Evolutionary conservation across 108 stramenopile genomes (phyloP), one percentile per base, ranked within the genome.

Genomic region (Craspedostauros australis): DNA sequence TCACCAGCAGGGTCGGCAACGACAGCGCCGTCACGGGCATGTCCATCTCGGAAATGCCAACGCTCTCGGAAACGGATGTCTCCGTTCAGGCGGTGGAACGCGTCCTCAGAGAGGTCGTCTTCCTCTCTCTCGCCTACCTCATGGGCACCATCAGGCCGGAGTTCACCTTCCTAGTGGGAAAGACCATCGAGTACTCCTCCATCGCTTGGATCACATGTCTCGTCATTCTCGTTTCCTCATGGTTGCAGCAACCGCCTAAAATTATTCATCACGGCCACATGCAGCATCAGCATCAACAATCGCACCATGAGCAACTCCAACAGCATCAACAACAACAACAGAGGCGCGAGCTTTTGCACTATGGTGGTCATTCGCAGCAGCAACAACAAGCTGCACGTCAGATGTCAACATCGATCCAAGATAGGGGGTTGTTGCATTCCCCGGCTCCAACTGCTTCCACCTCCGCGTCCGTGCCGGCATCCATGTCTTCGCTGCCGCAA

Each of bases 201-300:
- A 76, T 75, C 27, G 85, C 81, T 6, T 86, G 80, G 80, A 58
- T 66, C n/a, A 86, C 85, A 27, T 80, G 81, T 39, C 8, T 80
- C 9, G 42, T 72, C 19, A 78, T 82, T 34, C 26, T 78, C 0
- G 29, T 34, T 9, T 31, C 69, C 46, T 49, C 53, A 14, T 60
- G 57, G 60, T 38, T 66, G 16, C 69, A 65, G 26, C 32, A 34
- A 54, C 33, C 48, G 8, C 14, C 38, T 45, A 50, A 39, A 15
- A 28, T 23, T n/a, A 31, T 5, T 4, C 26, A 31, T 31, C 3
- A 16, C 12, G n/a, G 9, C 4, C 28, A 31, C 12, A 11, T 43
- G 0, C 32, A 30, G 22, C 28, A 16, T 7, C 2, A 14, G 39
- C 18, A 50, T 42, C n/a, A 55, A 14, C 28, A 50, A 38, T 30